A percentile compares a stretch with the other conserved stretches of the same genome.
Conservation (phyloP, 306 rosid genomes). For the Chamaecrista fasciculata region DNA sequence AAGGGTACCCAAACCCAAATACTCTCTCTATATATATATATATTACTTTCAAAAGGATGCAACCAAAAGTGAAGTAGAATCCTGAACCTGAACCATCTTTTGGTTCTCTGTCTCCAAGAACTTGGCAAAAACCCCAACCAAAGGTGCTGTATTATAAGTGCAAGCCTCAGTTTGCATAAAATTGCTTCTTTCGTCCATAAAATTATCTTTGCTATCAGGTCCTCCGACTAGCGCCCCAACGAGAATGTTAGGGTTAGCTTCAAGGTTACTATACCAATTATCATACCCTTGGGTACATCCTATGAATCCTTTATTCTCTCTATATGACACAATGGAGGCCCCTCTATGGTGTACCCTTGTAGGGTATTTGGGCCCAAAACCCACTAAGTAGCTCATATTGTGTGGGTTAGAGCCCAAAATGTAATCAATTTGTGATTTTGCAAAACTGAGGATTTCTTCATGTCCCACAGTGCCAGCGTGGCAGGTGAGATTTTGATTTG, state of each 20-base stretch:
- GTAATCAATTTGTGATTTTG: slow-evolving; percentile 80
- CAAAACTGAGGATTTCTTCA: slow-evolving; percentile 50
- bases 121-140: slow-evolving; percentile 84
- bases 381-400: slow-evolving; percentile 92
- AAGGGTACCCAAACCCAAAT: too few relatives aligned
- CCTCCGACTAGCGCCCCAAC: slow-evolving; percentile 98
- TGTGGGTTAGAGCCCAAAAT: slow-evolving; percentile 80
- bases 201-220: slow-evolving; percentile 71
- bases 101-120: slow-evolving; percentile 46
- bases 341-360: slow-evolving; percentile 89
- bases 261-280: slow-evolving; percentile 59
- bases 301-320: slow-evolving; percentile 81
- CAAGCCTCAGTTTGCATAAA: slow-evolving; percentile 99
- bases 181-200: slow-evolving; percentile 67
- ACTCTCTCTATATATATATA: too few relatives aligned
- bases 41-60: slow-evolving; percentile 43
- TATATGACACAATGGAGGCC: slow-evolving; percentile 74
- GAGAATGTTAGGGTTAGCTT: slow-evolving; percentile 66
- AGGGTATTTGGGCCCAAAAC: slow-evolving; percentile 70
- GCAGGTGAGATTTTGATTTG: slow-evolving; percentile 61
- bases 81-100: slow-evolving; percentile 29
- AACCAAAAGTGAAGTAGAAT: slow-evolving; percentile 43
- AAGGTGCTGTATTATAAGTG: slow-evolving; percentile 91
- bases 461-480: slow-evolving; percentile 34
- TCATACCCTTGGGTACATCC: slow-evolving; percentile 99